Base-by-base conservation (phyloP, 148 eudicot genomes). In the Vaccinium corymbosum region DNA sequence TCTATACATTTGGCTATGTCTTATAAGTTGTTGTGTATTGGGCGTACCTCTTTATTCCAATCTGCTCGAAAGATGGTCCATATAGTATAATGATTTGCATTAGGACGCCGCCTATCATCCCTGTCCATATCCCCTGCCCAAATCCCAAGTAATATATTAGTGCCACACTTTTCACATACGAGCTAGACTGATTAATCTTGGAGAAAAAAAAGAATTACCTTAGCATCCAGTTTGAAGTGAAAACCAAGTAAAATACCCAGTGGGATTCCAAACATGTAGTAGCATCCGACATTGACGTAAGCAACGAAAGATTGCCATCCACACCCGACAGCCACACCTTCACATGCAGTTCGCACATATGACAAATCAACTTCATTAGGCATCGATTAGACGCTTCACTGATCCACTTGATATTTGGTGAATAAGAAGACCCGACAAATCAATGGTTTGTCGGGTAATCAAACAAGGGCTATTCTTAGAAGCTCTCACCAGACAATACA, bases 401-500 rank as follows among this genome's bases (percentile, higher is more conserved):
- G 51, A 49, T 49, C 7, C 7, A 49, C 51, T 6, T 49, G 51
- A 49, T 49, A 8, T 49, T 49, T 8, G 7, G 51, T 49, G 51
- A 49, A 49, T 8, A 7, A 49, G 51, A 49, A 49, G 38, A 35
- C 38, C 38, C 51, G 2, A 49, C 8, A 49, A 49, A 49, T 49
- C 51, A 49, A 6, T 8, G 51, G 51, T 6, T 49, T 49, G 7
- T 27, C 27, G 27, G 27, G 27, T 53, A 53, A 53, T 13, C 12
- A 53, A 15, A 53, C 12, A 53, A 12, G 14, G 15, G 57, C 16
- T 11, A 12, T 1, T 56, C 61, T 7, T 62, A 62, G 49, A 52
- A 5, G 22, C 38, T 35, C 83, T 85, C 66, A 87, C 89, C 89
- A 1, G 84, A 87, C 25, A 87, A 80, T 57, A 87, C 89, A 0